These are phyloP conservation scores for Centaurea solstitialis DNA, from an alignment of 129 eudicot genomes.

Conservation along the genomic window DNA sequence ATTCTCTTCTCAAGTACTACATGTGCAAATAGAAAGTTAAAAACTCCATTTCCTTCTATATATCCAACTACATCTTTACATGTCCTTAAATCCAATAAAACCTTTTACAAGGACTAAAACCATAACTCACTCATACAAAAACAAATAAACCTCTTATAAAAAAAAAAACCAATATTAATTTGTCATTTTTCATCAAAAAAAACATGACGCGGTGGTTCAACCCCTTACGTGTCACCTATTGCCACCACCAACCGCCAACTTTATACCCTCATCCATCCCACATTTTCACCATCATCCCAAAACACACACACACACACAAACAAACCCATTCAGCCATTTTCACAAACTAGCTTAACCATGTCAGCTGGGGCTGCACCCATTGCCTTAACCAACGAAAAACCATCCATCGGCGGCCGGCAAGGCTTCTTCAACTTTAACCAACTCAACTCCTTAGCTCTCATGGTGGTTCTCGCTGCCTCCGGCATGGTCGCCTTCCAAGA, in stretches of 20 bases:
- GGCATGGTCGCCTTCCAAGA: constrained; percentile 60
- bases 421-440: constrained; percentile 54
- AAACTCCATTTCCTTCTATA: no score
- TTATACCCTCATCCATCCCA: neutral
- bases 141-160: neutral
- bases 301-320: neutral
- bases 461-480: constrained; percentile 57
- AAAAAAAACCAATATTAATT: neutral
- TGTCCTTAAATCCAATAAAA: neutral
- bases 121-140: neutral
- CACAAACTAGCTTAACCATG: no score
- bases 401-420: constrained; percentile 6
- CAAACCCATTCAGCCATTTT: neutral
- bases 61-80: no score
- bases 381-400: constrained; percentile 24
- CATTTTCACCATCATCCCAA: neutral
- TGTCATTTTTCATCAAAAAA: neutral
- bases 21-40: no score
- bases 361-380: constrained; percentile 63
- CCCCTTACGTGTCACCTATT: neutral
- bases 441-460: constrained; percentile 51
- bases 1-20: no score
- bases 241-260: constrained; percentile 22
- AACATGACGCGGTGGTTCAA: neutral
- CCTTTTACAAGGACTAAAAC: neutral